Percentiles rank a stretch among this genome's conserved stretches.
Conservation (phyloP, 495 filamentous ascomycete species). For the Penicilliopsis zonata region DNA sequence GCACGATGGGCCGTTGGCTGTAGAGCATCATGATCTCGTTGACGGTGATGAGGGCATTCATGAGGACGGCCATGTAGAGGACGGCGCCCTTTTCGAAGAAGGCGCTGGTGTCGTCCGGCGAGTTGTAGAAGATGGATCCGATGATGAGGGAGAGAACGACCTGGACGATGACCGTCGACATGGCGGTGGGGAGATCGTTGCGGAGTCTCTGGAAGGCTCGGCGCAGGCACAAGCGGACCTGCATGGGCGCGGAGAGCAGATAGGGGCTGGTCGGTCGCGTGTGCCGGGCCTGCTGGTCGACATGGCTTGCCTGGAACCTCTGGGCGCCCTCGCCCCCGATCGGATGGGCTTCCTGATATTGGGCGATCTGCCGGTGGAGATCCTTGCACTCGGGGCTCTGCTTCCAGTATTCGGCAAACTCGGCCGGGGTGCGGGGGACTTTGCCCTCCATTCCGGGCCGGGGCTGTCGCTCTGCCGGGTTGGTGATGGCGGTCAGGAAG, state of each 20-base stretch:
- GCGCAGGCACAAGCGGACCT: constrained; percentile 28
- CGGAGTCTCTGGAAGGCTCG: constrained; percentile 41
- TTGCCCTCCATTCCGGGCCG: constrained; percentile 44
- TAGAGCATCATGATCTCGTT: constrained; percentile 46
- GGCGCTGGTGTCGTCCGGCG: constrained; percentile 41
- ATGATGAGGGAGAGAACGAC: constrained; percentile 66
- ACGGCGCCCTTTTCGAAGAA: constrained; percentile 67
- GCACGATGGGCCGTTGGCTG: constrained; percentile 44
- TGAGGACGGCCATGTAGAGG: constrained; percentile 76
- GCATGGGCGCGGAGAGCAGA: constrained; percentile 25
- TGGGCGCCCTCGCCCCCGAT: no score
- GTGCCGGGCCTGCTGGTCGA: constrained; percentile 17
- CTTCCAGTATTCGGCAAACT: constrained; percentile 49
- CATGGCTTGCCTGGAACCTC: constrained; percentile 15
- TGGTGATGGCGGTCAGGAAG: constrained; percentile 60
- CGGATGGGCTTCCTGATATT: no score
- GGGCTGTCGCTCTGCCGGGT: constrained; percentile 44
- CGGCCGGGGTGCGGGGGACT: constrained; percentile 55
- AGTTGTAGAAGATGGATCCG: constrained; percentile 70
- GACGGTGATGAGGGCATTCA: constrained; percentile 36
- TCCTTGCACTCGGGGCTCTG: constrained; percentile 33
- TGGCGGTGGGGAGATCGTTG: constrained; percentile 56
- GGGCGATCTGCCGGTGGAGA: constrained; percentile 32
- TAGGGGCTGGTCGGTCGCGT: constrained; percentile 24
- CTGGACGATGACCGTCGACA: constrained; percentile 62